Conservation (phyloP, 2,329 filamentous ascomycete species). For the Sporothrix variecibatus region DNA sequence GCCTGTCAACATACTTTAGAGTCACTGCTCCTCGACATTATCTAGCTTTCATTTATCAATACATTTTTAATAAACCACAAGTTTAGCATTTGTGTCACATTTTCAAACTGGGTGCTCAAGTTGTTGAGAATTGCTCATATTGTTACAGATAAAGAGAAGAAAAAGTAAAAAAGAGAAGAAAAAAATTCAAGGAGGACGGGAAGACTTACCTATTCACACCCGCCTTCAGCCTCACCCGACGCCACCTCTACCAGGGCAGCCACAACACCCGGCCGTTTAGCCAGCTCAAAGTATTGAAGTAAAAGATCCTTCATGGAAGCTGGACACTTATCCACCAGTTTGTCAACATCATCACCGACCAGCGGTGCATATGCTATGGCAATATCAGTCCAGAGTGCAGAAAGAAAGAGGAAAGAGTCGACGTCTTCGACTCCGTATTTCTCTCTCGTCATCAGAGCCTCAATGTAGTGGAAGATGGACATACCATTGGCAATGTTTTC, state of each 20-base stretch:
- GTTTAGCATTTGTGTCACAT: background rate
- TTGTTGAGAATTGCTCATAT: background rate
- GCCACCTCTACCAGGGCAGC: background rate
- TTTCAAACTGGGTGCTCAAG: background rate
- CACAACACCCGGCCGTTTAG: background rate
- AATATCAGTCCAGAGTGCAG: background rate
- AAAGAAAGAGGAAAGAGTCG: background rate
- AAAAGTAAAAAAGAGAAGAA: background rate
- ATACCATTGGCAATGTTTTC: background rate
- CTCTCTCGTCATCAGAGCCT: background rate
- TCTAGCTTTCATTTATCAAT: background rate
- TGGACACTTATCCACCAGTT: background rate
- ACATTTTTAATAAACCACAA: background rate
- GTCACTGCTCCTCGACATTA: background rate
- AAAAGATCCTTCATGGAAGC: background rate
- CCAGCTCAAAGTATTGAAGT: background rate
- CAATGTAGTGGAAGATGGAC: conserved; percentile 17
- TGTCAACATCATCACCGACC: background rate
- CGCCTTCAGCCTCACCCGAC: background rate
- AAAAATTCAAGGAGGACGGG: background rate
- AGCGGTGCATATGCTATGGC: background rate
- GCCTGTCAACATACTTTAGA: background rate
- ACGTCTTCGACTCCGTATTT: background rate
- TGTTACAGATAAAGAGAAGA: background rate
- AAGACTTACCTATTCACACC: background rate